Percentiles rank a stretch among this genome's conserved stretches.
These are phyloP conservation scores for Amphirosellinia nigrospora DNA, from an alignment of 495 filamentous ascomycete species.

Conservation along the genomic window DNA sequence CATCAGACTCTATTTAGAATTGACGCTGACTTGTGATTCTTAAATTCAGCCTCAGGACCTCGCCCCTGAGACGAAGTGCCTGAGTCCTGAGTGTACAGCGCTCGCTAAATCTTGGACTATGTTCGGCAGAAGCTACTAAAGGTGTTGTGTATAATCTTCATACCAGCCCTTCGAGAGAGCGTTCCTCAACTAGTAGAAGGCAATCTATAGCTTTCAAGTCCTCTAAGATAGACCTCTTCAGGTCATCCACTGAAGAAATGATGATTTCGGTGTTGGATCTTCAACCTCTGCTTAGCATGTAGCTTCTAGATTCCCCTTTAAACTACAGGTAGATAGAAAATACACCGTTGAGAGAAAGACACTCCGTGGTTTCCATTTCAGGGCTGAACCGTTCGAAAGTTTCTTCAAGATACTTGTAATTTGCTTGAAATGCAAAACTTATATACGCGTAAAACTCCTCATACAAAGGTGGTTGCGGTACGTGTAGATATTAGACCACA, in stretches of 20 bases:
- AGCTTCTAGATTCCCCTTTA: constrained; percentile 3
- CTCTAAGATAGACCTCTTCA: background rate
- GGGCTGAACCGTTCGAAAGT: background rate
- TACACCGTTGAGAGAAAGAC: background rate
- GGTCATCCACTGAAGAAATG: background rate
- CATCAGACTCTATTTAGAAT: constrained; percentile 22
- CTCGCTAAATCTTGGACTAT: constrained; percentile 82
- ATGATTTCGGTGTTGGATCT: background rate
- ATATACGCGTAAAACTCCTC: background rate
- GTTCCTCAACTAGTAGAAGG: background rate
- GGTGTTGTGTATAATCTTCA: background rate
- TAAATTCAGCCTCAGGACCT: constrained; percentile 67
- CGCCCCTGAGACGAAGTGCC: constrained; percentile 80
- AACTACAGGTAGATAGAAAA: constrained; percentile 6
- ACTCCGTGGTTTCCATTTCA: too few relatives aligned
- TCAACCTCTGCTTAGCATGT: constrained; percentile 5
- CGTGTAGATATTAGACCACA: background rate
- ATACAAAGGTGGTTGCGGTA: background rate
- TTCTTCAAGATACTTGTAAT: background rate
- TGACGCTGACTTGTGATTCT: background rate
- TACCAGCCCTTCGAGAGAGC: background rate
- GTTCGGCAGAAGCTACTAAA: constrained; percentile 75
- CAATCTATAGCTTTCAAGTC: background rate
- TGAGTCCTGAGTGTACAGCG: constrained; percentile 79
- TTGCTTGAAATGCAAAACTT: background rate